Conservation (phyloP, 202 grass and related monocot species). For the Carex sylvatica region DNA sequence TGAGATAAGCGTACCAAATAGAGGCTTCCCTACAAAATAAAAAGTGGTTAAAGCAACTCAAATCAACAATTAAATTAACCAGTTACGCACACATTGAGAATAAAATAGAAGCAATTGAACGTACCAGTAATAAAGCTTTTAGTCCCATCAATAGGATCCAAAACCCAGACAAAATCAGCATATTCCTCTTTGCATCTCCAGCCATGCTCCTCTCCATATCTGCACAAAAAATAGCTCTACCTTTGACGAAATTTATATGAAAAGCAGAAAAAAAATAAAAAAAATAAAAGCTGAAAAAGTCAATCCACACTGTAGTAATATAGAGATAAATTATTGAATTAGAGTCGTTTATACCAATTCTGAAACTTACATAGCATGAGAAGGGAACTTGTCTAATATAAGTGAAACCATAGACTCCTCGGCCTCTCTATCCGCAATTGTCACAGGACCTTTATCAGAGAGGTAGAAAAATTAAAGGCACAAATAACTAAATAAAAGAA, state of each 20-base stretch:
- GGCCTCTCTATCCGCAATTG: slow-evolving; percentile 81
- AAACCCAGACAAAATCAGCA: slow-evolving; percentile 88
- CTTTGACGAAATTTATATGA: neutral
- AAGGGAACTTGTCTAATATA: slow-evolving; percentile 65
- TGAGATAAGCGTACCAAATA: slow-evolving; percentile 85
- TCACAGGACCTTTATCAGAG: slow-evolving; percentile 13
- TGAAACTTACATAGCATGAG: slow-evolving; percentile 57
- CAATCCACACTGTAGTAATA: neutral
- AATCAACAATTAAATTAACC: slow-evolving; percentile 5
- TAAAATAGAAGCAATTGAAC: neutral
- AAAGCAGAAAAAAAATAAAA: neutral
- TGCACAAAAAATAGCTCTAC: slow-evolving; percentile 17
- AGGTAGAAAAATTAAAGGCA: neutral
- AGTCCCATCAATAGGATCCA: slow-evolving; percentile 92
- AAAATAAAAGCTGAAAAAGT: no score
- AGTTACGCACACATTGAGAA: neutral
- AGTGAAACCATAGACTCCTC: slow-evolving; percentile 84
- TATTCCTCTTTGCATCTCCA: slow-evolving; percentile 61
- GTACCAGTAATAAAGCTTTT: slow-evolving; percentile 95
- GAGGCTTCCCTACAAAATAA: slow-evolving; percentile 65
- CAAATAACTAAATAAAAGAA: neutral
- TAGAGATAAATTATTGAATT: neutral
- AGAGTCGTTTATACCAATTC: neutral
- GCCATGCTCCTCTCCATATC: slow-evolving; percentile 88
- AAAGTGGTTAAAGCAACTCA: slow-evolving; percentile 15